phyloP scores from a whole-genome alignment of 345 rosid genomes.

The Durio zibethinus region DNA sequence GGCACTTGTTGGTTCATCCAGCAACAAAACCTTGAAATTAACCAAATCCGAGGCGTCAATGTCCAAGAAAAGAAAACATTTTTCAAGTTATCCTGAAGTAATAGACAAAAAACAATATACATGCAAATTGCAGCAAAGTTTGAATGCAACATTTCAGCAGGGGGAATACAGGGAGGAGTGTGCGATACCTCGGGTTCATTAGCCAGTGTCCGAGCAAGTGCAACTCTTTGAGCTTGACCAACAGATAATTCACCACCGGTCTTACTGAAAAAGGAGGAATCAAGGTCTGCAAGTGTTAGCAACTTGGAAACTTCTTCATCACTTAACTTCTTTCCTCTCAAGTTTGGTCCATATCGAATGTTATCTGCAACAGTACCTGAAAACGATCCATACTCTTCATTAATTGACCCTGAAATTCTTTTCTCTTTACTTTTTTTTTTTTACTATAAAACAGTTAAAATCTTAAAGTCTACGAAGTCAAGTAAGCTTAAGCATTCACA shows the following conservation, averaged over 20 bases:
- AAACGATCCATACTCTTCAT: background rate
- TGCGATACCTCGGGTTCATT: constrained; percentile 66
- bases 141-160: background rate
- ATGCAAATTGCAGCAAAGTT: background rate
- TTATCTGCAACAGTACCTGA: constrained; percentile 84
- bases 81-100: background rate
- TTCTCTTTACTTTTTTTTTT: background rate
- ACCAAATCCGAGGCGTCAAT: background rate
- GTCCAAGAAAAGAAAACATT: background rate
- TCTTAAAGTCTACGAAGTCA: background rate
- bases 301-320: constrained; percentile 54
- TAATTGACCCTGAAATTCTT: background rate
- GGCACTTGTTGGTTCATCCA: constrained; percentile 88
- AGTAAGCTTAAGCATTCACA: background rate
- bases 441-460: background rate
- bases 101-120: too few species aligned
- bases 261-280: constrained; percentile 51
- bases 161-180: background rate
- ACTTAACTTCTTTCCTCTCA: constrained; percentile 61
- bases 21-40: constrained; percentile 50
- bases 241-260: constrained; percentile 63
- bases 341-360: constrained; percentile 69
- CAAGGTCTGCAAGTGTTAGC: constrained; percentile 71
- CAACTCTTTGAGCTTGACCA: constrained; percentile 93
- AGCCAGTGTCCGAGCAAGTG: constrained; percentile 86